Percentiles rank a stretch among this genome's conserved stretches.
Conservation (phyloP, 2,329 filamentous ascomycete species). For the Pseudogymnoascus sp. region DNA sequence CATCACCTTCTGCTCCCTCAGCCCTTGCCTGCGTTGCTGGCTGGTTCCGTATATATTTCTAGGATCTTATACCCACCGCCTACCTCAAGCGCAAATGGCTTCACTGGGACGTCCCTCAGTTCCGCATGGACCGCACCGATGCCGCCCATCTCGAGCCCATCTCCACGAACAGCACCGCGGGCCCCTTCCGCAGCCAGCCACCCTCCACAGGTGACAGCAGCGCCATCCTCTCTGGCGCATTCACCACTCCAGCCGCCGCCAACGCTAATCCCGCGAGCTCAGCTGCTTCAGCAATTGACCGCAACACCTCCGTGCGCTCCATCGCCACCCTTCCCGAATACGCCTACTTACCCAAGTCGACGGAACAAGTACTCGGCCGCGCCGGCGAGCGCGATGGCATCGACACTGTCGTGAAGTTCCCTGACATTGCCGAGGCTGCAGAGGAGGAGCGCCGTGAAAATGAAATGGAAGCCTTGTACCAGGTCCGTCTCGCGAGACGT, state of each 20-base stretch:
- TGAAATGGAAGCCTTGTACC: constrained; percentile 89
- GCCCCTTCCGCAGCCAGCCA: background rate
- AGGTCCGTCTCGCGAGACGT: constrained; percentile 73
- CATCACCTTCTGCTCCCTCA: background rate
- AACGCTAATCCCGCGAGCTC: background rate
- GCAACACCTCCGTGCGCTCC: constrained; percentile 82
- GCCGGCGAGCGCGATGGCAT: constrained; percentile 90
- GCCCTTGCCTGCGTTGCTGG: too few relatives aligned
- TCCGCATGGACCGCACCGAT: constrained; percentile 14
- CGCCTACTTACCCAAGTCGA: constrained; percentile 61
- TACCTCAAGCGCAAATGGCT: constrained; percentile 37
- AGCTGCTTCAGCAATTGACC: constrained; percentile 49
- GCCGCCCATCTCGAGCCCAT: constrained; percentile 15
- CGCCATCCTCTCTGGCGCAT: constrained; percentile 14
- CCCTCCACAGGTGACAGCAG: constrained; percentile 11
- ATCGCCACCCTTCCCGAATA: constrained; percentile 71
- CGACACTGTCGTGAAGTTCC: constrained; percentile 81
- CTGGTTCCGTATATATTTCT: too few relatives aligned
- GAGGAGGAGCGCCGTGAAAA: constrained; percentile 73
- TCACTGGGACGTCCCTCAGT: constrained; percentile 35
- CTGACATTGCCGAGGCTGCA: constrained; percentile 65
- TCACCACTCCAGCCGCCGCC: constrained; percentile 8
- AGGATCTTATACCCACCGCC: constrained; percentile 43
- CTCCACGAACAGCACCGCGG: constrained; percentile 16
- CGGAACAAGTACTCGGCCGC: constrained; percentile 75